Evolutionary conservation across 2,329 filamentous ascomycete genomes (phyloP).

Genomic region (Drechslera avenae): DNA sequence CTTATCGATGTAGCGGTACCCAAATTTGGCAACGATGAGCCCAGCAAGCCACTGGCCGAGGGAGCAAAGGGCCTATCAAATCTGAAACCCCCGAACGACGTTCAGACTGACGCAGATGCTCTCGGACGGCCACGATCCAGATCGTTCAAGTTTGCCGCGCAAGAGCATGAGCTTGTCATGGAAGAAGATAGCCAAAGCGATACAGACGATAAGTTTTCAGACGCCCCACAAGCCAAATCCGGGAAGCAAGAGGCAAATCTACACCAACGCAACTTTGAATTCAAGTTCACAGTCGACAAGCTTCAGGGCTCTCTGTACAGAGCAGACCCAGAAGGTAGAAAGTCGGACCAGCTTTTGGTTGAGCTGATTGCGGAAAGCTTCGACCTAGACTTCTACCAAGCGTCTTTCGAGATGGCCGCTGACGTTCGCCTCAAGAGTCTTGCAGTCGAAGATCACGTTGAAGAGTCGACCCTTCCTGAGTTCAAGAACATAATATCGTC

Average conservation of each 20-base stretch:
- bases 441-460: slow-evolving; percentile 92
- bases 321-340: slow-evolving; percentile 77
- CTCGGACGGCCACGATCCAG: slow-evolving; percentile 65
- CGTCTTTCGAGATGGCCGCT: slow-evolving; percentile 90
- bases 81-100: slow-evolving; percentile 42
- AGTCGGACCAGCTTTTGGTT: slow-evolving; percentile 80
- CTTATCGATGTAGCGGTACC: slow-evolving; percentile 95
- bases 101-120: slow-evolving; percentile 38
- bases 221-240: slow-evolving; percentile 65
- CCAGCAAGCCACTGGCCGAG: slow-evolving; percentile 45
- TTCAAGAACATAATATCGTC: slow-evolving; percentile 99
- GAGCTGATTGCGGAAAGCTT: slow-evolving; percentile 92
- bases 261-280: slow-evolving; percentile 90
- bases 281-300: slow-evolving; percentile 94
- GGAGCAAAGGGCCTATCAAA: slow-evolving; percentile 45
- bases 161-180: slow-evolving; percentile 77
- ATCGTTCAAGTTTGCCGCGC: slow-evolving; percentile 74
- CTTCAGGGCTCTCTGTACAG: slow-evolving; percentile 91
- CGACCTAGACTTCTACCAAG: slow-evolving; percentile 82
- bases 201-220: slow-evolving; percentile 68
- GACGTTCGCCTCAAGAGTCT: slow-evolving; percentile 87
- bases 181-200: slow-evolving; percentile 71
- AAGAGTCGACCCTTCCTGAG: slow-evolving; percentile 79
- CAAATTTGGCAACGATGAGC: slow-evolving; percentile 66
- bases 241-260: slow-evolving; percentile 59